A percentile compares a stretch with the other conserved stretches of the same genome.
Evolutionary conservation across 2,329 filamentous ascomycete genomes (phyloP).

Genomic region (Leptosphaerulina australis): DNA sequence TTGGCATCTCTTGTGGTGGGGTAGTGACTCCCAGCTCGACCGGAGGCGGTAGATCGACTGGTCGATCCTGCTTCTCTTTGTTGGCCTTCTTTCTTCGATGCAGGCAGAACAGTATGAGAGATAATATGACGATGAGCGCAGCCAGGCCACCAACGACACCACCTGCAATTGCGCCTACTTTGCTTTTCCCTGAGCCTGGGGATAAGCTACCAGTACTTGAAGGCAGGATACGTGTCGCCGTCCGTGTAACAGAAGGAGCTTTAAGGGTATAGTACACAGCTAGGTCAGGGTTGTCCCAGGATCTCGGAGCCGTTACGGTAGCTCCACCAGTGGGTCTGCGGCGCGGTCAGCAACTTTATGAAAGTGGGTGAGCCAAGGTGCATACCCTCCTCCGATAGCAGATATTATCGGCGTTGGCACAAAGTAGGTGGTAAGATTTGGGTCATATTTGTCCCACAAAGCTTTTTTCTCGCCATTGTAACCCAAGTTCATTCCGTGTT

Average conservation of each 20-base stretch:
- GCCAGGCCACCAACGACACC: slow-evolving; percentile 49
- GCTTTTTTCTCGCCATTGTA: slow-evolving; percentile 55
- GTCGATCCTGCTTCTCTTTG: slow-evolving; percentile 15
- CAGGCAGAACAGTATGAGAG: slow-evolving; percentile 45
- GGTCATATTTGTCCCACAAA: slow-evolving; percentile 60
- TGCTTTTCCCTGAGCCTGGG: slow-evolving; percentile 27
- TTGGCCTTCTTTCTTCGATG: slow-evolving; percentile 46
- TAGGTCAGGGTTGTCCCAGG: slow-evolving; percentile 61
- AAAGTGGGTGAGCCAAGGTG: background rate
- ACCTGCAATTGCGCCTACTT: slow-evolving; percentile 49
- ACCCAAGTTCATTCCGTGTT: slow-evolving; percentile 63
- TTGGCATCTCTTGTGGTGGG: slow-evolving; percentile 39
- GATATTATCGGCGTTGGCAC: slow-evolving; percentile 60
- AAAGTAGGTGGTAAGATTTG: slow-evolving; percentile 59
- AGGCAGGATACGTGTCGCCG: slow-evolving; percentile 57
- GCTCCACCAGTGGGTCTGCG: slow-evolving; percentile 58
- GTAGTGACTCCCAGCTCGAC: slow-evolving; percentile 41
- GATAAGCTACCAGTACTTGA: slow-evolving; percentile 30
- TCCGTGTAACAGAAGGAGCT: slow-evolving; percentile 54
- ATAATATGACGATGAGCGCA: slow-evolving; percentile 40
- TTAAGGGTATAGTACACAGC: slow-evolving; percentile 60
- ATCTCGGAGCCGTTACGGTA: slow-evolving; percentile 57
- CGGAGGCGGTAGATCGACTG: slow-evolving; percentile 30
- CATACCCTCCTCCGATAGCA: slow-evolving; percentile 53
- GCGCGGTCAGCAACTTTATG: slow-evolving; percentile 21